Evolutionary conservation across 108 stramenopile genomes (phyloP).

Genomic region (Skeletonema menzelii): DNA sequence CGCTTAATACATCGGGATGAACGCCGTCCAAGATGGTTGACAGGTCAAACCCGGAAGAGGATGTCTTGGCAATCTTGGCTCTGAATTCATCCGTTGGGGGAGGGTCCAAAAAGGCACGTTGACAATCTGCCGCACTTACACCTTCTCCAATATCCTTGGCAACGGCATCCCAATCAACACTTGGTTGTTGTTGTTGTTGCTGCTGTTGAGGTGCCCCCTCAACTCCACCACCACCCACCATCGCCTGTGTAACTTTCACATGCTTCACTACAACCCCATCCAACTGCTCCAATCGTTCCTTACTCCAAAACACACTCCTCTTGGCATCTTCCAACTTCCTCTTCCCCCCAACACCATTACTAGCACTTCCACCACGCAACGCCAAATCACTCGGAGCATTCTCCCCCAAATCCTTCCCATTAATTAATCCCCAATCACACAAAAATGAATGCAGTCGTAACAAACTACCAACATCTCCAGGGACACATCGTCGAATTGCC

Average conservation of each 20-base stretch:
- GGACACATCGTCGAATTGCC: slow-evolving; percentile 64
- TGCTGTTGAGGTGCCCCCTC: background rate
- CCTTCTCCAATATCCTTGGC: slow-evolving; percentile 58
- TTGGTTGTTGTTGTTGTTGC: background rate
- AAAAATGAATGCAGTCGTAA: slow-evolving; percentile 72
- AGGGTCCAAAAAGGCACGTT: slow-evolving; percentile 59
- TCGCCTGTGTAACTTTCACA: slow-evolving; percentile 2
- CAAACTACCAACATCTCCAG: slow-evolving; percentile 83
- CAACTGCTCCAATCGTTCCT: slow-evolving; percentile 19
- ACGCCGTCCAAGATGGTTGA: slow-evolving; percentile 53
- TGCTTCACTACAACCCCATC: slow-evolving; percentile 24
- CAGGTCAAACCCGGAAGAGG: slow-evolving; percentile 17
- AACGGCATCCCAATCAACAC: slow-evolving; percentile 74
- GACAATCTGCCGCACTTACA: slow-evolving; percentile 63
- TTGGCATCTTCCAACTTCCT: slow-evolving; percentile 27
- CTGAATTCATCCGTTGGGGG: slow-evolving; percentile 19
- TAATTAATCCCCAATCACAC: slow-evolving; percentile 67
- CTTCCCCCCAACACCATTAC: slow-evolving; percentile 5
- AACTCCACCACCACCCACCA: background rate
- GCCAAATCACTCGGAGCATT: slow-evolving; percentile 66
- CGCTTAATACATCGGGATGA: slow-evolving; percentile 50
- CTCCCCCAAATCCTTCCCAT: slow-evolving; percentile 71
- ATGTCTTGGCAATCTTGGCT: slow-evolving; percentile 4
- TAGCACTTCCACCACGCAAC: slow-evolving; percentile 42
- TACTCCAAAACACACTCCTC: slow-evolving; percentile 28